These are phyloP conservation scores for Dipodascus albidus DNA, from an alignment of 805 yeast genomes.

Conservation along the genomic window DNA sequence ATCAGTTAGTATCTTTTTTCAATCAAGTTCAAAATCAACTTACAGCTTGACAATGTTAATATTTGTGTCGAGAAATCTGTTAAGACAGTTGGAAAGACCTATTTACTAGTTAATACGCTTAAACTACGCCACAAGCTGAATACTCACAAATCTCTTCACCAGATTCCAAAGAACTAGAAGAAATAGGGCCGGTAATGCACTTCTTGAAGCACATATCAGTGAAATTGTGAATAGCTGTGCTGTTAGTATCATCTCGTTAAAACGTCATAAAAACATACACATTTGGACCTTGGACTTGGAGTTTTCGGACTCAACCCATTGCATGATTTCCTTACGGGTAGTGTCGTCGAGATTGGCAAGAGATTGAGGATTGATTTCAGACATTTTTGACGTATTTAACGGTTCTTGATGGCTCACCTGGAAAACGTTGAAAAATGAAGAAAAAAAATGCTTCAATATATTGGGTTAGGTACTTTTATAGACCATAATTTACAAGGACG, in stretches of 20 bases:
- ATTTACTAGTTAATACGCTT: not conserved
- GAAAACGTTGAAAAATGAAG: not conserved
- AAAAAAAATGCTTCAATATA: no score
- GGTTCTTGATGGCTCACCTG: no score
- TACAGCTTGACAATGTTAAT: constrained; percentile 61
- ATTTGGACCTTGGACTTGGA: constrained; percentile 79
- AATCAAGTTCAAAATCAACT: no score
- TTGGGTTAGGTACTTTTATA: not conserved
- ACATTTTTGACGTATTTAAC: no score
- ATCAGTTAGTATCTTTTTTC: not conserved
- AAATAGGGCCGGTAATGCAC: constrained; percentile 42
- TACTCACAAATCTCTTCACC: constrained; percentile 53
- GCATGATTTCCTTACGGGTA: constrained; percentile 61
- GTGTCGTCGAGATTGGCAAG: constrained; percentile 46
- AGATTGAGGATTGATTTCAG: constrained; percentile 29
- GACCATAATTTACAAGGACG: not conserved
- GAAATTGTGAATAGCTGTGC: constrained; percentile 63
- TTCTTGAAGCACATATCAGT: constrained; percentile 86
- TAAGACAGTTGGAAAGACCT: constrained; percentile 59
- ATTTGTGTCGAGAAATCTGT: constrained; percentile 79
- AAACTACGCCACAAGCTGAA: not conserved
- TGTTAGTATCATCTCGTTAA: not conserved
- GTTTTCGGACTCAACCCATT: constrained; percentile 72
- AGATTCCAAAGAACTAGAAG: constrained; percentile 33
- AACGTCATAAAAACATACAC: constrained; percentile 21